Evolutionary conservation across 1,284 basidiomycete species (phyloP).

Genomic region (Veloboletus limbatus): DNA sequence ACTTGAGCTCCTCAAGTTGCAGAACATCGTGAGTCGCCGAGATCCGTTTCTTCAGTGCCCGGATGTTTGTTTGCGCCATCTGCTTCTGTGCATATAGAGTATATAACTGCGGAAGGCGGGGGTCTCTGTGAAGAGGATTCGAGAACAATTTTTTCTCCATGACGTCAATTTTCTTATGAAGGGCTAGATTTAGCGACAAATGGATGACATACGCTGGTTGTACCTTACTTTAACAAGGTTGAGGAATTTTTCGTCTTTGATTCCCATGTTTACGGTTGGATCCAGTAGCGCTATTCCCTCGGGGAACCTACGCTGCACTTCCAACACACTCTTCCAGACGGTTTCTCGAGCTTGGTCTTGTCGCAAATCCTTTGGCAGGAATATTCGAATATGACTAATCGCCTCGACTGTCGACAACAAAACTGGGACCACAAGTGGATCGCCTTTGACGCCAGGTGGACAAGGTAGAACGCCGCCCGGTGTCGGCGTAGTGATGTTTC

Average conservation of each 20-base stretch:
- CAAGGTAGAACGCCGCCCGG: conserved; percentile 78
- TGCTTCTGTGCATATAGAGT: conserved; percentile 80
- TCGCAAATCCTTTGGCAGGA: conserved; percentile 89
- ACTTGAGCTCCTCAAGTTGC: conserved; percentile 96
- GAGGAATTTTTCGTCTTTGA: conserved; percentile 92
- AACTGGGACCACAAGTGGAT: conserved; percentile 87
- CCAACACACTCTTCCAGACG: conserved; percentile 85
- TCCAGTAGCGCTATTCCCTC: conserved; percentile 87
- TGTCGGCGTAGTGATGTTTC: conserved; percentile 50
- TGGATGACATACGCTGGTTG: background rate
- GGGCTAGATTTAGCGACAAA: conserved; percentile 3
- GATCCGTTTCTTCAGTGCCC: conserved; percentile 80
- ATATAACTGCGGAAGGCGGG: conserved; percentile 76
- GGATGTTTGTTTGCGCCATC: conserved; percentile 66
- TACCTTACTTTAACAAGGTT: conserved; percentile 72
- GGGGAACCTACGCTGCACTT: conserved; percentile 89
- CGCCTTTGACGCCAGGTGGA: conserved; percentile 65
- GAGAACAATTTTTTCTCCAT: conserved; percentile 82
- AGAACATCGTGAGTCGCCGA: conserved; percentile 89
- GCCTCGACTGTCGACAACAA: conserved; percentile 84
- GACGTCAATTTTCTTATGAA: conserved; percentile 76
- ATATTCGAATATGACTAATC: conserved; percentile 85
- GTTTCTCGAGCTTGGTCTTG: conserved; percentile 75
- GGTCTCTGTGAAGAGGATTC: conserved; percentile 73
- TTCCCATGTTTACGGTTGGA: conserved; percentile 94